These are phyloP conservation scores for Phellopilus nigrolimitatus DNA, from an alignment of 1,284 basidiomycete genomes.

Conservation along the genomic window DNA sequence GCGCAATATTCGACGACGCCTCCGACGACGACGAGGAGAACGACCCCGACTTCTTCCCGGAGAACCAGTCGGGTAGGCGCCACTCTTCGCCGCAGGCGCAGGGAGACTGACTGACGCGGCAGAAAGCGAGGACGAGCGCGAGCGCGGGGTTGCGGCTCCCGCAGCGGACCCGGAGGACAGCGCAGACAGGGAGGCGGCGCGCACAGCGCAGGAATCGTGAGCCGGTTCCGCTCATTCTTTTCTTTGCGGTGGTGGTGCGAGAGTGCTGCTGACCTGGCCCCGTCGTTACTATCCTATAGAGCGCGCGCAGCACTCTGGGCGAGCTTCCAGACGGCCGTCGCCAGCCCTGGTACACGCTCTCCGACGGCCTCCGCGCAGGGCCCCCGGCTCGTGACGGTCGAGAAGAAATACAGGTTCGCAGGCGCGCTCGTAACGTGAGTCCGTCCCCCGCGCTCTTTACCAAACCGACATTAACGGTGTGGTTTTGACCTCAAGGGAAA, in stretches of 20 bases:
- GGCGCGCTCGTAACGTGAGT: conserved; percentile 69
- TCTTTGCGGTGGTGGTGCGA: too few relatives aligned
- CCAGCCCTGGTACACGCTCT: conserved; percentile 22
- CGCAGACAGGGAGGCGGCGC: conserved; percentile 42
- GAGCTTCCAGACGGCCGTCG: conserved; percentile 52
- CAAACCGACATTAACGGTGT: conserved; percentile 20
- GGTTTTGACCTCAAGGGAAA: conserved; percentile 43
- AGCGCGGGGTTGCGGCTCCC: conserved; percentile 28
- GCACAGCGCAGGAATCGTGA: conserved; percentile 18
- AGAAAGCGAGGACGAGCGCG: conserved; percentile 31
- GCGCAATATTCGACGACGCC: conserved; percentile 6
- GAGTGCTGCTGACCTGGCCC: too few relatives aligned
- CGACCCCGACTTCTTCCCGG: conserved; percentile 63
- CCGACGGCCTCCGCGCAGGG: conserved; percentile 20
- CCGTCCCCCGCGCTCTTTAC: conserved; percentile 9
- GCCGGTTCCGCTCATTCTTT: background rate
- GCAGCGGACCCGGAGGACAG: conserved; percentile 30
- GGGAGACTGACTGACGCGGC: background rate
- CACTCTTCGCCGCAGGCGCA: conserved; percentile 10
- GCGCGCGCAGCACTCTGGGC: conserved; percentile 53
- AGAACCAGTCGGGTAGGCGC: conserved; percentile 35
- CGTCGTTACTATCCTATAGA: too few relatives aligned
- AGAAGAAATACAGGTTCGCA: conserved; percentile 66
- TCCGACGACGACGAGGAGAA: conserved; percentile 54
- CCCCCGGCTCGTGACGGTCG: conserved; percentile 52